Evolutionary conservation across 2,329 filamentous ascomycete species (phyloP), one percentile per base, ranked within the genome.

Genomic region (Daldinia sp.): DNA sequence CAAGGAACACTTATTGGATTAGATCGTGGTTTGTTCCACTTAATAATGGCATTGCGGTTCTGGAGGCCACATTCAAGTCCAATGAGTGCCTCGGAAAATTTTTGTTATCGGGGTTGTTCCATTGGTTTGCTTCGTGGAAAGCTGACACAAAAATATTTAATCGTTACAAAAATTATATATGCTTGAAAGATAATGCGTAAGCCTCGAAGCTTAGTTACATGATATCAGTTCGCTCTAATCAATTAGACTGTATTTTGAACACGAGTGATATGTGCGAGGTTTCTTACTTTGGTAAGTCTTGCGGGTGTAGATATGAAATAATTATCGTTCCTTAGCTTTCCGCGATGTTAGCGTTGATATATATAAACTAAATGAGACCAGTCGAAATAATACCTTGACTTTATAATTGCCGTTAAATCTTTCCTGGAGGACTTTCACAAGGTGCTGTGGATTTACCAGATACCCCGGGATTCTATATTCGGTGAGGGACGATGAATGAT

Each of bases 311-410:
- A 61, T 58, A 64, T 64, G 10, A 43, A 51, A 11, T 64, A 64
- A 3, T 64, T 61, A 5, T 64, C 61, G 7, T 64, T 64, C 21
- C 61, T 53, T 6, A 64, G 32, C 61, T 64, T 53, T 13, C 1
- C 8, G 21, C 4, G 8, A 19, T 37, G 32, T 64, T 25, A 57
- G 56, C 27, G 1, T n/a, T 13, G 9, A 11, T 17, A 1, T n/a
- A n/a, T n/a, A n/a, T n/a, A n/a, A n/a, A n/a, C 37, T 35, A 25
- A 21, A 27, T 17, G 17, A 8, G 15, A 17, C 17, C 1, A 48
- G 11, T 32, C 3, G 2, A 10, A n/a, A 30, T 11, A 25, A 2
- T 53, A 64, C 61, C 57, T 61, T 64, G 15, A 64, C 57, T 47
- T 17, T 61, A 19, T 64, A 64, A 37, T 58, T 15, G n/a, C 27